Percentiles rank a stretch among this genome's conserved stretches.
These are phyloP conservation scores for Aspergillus flavus DNA, from an alignment of 2,329 filamentous ascomycete species.

Conservation along the genomic window DNA sequence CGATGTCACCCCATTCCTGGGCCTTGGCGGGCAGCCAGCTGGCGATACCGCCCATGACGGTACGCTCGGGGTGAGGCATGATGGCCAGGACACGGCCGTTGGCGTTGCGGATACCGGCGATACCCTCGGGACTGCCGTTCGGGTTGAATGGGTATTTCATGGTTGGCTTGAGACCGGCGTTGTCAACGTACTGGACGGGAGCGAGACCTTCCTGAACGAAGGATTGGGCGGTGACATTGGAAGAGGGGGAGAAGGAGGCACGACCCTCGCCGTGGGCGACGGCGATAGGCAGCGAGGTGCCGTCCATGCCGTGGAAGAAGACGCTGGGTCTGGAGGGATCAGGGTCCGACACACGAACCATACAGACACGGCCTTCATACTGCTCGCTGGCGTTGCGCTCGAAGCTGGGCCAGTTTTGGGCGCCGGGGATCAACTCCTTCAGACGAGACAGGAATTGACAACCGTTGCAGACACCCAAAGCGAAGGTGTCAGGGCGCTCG, in stretches of 20 bases:
- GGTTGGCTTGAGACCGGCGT: constrained; percentile 68
- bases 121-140: constrained; percentile 80
- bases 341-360: constrained; percentile 76
- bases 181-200: constrained; percentile 83
- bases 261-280: constrained; percentile 91
- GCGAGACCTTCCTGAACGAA: constrained; percentile 71
- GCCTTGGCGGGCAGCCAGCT: constrained; percentile 71
- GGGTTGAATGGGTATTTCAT: constrained; percentile 87
- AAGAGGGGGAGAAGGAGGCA: constrained; percentile 66
- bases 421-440: constrained; percentile 83
- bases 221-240: constrained; percentile 44
- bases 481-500: constrained; percentile 82
- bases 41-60: constrained; percentile 74
- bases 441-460: constrained; percentile 91
- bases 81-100: constrained; percentile 83
- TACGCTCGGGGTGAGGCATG: constrained; percentile 95
- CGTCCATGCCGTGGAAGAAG: constrained; percentile 87
- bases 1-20: constrained; percentile 75
- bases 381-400: constrained; percentile 82
- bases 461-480: constrained; percentile 93
- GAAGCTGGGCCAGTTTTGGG: constrained; percentile 80
- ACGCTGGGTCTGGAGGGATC: constrained; percentile 64
- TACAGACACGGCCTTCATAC: constrained; percentile 84
- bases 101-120: constrained; percentile 75
- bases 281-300: constrained; percentile 78